Evolutionary conservation across 768 basidiomycete species (phyloP).

Genomic region (Guyanaporus albipodus): DNA sequence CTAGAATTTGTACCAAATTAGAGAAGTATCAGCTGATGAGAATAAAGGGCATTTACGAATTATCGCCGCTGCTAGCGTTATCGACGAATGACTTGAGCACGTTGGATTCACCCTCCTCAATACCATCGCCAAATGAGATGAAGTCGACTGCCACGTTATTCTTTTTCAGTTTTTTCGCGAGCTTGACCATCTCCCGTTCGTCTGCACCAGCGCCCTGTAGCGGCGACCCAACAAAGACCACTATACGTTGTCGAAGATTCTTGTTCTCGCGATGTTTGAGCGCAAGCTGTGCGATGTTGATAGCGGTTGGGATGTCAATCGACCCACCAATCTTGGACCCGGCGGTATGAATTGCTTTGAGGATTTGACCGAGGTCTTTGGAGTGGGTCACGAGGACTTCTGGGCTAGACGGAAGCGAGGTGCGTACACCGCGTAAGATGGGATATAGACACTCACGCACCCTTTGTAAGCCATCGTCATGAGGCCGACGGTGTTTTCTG

Average conservation of each 20-base stretch:
- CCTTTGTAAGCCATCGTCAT: constrained; percentile 99
- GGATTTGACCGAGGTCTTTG: constrained; percentile 89
- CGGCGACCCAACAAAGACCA: constrained; percentile 92
- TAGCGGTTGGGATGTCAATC: constrained; percentile 85
- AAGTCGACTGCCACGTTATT: constrained; percentile 97
- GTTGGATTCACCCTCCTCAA: constrained; percentile 63
- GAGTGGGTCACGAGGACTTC: constrained; percentile 96
- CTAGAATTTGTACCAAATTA: constrained; percentile 36
- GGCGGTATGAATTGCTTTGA: constrained; percentile 70
- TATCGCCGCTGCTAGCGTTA: constrained; percentile 73
- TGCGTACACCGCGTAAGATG: neutral
- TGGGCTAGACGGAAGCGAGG: constrained; percentile 49
- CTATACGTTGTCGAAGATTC: constrained; percentile 92
- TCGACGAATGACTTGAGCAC: constrained; percentile 83
- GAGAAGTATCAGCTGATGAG: neutral
- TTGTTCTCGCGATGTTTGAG: constrained; percentile 98
- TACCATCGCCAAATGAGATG: constrained; percentile 85
- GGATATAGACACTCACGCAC: constrained; percentile 42
- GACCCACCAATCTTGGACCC: constrained; percentile 72
- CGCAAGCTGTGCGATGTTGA: constrained; percentile 92
- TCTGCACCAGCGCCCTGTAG: constrained; percentile 66
- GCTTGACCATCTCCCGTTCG: constrained; percentile 75
- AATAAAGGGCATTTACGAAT: constrained; percentile 58
- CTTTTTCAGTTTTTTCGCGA: constrained; percentile 98
- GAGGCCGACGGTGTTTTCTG: constrained; percentile 94